Evolutionary conservation across 129 eudicot genomes (phyloP).

Genomic region (Deinandra increscens): DNA sequence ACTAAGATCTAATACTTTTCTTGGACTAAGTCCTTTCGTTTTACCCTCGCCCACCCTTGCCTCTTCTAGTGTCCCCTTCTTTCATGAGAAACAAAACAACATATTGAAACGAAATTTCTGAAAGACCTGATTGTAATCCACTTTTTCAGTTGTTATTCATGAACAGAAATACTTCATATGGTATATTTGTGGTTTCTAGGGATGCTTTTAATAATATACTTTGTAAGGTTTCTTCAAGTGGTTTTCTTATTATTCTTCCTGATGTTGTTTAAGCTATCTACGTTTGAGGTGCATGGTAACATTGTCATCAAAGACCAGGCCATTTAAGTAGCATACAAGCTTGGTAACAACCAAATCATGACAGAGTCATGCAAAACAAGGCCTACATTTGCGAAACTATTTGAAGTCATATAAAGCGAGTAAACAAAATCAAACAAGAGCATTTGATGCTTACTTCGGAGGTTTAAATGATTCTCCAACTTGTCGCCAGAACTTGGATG

Average conservation of each 20-base stretch:
- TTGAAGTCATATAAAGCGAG: slow-evolving; percentile 10
- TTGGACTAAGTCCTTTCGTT: too few species aligned
- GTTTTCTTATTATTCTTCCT: background rate
- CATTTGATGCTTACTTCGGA: slow-evolving; percentile 68
- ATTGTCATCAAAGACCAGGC: slow-evolving; percentile 10
- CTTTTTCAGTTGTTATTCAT: too few species aligned
- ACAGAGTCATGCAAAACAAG: background rate
- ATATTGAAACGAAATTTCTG: too few species aligned
- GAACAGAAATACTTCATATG: too few species aligned
- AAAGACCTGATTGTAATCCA: too few species aligned
- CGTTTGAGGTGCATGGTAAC: background rate
- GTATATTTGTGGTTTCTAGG: too few species aligned
- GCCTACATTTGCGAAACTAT: background rate
- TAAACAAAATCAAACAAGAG: slow-evolving; percentile 7
- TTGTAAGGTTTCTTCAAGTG: too few species aligned
- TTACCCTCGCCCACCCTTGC: too few species aligned
- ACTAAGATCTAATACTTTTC: too few species aligned
- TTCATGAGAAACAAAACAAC: too few species aligned
- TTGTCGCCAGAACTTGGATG: slow-evolving; percentile 88
- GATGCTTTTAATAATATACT: too few species aligned
- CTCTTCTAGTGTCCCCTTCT: too few species aligned
- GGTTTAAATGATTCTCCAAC: slow-evolving; percentile 97
- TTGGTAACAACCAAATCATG: slow-evolving; percentile 19
- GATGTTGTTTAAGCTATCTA: background rate
- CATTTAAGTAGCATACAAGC: slow-evolving; percentile 14